Conservation (phyloP, 352 stramenopile genomes). For the Phytophthora boehmeriae region DNA sequence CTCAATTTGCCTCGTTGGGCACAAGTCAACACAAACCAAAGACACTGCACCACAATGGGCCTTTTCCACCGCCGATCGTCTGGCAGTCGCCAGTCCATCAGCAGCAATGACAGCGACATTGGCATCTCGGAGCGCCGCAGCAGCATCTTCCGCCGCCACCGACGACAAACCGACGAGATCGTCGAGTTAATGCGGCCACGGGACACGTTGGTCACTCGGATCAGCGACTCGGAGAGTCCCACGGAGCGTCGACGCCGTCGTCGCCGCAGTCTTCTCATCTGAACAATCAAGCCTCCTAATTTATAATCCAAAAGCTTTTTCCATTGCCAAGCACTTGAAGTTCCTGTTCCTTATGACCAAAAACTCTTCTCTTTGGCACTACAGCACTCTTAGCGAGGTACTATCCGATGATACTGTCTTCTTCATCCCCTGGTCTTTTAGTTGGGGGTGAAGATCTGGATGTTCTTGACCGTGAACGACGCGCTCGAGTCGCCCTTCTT, state of each 20-base stretch:
- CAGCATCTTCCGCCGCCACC: constrained; percentile 33
- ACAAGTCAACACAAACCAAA: constrained; percentile 11
- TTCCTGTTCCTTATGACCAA: constrained; percentile 10
- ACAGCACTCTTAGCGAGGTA: neutral
- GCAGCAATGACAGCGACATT: constrained; percentile 23
- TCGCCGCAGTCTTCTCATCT: constrained; percentile 11
- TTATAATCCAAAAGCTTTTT: neutral
- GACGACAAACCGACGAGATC: constrained; percentile 25
- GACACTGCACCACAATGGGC: constrained; percentile 24
- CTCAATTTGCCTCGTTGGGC: constrained; percentile 13
- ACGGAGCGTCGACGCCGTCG: constrained; percentile 25
- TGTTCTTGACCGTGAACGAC: constrained; percentile 77
- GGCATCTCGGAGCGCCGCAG: constrained; percentile 32
- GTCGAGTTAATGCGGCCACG: constrained; percentile 43
- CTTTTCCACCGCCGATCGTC: constrained; percentile 31
- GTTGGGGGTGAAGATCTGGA: constrained; percentile 76
- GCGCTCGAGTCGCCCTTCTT: constrained; percentile 71
- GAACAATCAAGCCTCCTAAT: neutral
- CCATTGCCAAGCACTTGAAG: constrained; percentile 12
- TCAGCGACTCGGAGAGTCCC: constrained; percentile 30
- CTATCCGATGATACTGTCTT: neutral
- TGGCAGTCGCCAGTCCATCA: constrained; percentile 22
- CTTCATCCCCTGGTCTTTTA: constrained; percentile 19
- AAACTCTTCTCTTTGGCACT: constrained; percentile 5
- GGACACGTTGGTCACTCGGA: constrained; percentile 45